Evolutionary conservation across 129 eudicot genomes (phyloP).

Genomic region (Ambrosia trifida): DNA sequence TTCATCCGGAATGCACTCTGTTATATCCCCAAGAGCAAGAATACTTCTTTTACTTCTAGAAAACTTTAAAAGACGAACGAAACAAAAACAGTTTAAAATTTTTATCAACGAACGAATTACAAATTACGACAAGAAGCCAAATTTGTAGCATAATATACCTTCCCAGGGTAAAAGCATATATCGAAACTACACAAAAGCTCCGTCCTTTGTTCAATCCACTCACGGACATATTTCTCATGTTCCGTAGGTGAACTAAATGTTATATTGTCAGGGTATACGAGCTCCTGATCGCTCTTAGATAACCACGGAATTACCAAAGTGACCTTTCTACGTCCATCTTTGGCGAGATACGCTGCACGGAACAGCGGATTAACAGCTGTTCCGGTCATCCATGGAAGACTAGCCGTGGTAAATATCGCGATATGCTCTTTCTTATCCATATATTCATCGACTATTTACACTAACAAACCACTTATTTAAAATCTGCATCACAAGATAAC

Average conservation of each 20-base stretch:
- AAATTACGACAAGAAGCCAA: neutral
- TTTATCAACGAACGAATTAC: neutral
- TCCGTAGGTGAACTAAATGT: constrained; percentile 57
- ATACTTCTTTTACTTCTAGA: constrained; percentile 87
- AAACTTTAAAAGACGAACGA: constrained; percentile 49
- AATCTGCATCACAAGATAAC: constrained; percentile 31
- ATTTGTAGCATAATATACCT: constrained; percentile 39
- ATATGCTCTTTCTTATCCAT: constrained; percentile 82
- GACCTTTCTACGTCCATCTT: constrained; percentile 62
- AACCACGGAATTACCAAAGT: constrained; percentile 94
- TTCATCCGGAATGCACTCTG: constrained; percentile 83
- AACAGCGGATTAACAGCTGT: constrained; percentile 91
- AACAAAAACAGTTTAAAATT: neutral
- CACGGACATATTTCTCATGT: constrained; percentile 76
- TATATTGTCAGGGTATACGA: constrained; percentile 66
- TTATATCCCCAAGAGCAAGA: constrained; percentile 91
- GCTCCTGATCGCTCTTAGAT: constrained; percentile 66
- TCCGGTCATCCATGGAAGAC: constrained; percentile 99
- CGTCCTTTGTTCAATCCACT: constrained; percentile 85
- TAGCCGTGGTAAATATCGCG: constrained; percentile 94
- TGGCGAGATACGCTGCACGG: constrained; percentile 92
- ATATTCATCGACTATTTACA: constrained; percentile 36
- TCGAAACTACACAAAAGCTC: constrained; percentile 51
- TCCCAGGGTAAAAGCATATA: constrained; percentile 82
- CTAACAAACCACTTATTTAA: constrained; percentile 22